Evolutionary conservation across 1,284 basidiomycete genomes (phyloP).

Genomic region (Marasmius sp.): DNA sequence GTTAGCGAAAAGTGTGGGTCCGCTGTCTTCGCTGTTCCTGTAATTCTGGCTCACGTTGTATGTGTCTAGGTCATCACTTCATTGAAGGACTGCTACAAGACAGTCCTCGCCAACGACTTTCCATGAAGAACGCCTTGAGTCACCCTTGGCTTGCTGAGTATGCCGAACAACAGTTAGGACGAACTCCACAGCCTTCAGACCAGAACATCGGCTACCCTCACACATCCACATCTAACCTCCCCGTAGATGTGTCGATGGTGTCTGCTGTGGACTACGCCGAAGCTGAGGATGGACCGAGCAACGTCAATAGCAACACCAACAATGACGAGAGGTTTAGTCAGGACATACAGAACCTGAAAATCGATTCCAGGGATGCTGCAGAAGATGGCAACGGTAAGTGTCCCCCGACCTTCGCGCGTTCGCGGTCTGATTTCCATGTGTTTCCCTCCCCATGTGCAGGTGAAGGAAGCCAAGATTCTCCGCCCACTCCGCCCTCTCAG

Average conservation of each 20-base stretch:
- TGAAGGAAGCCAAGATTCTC: conserved; percentile 12
- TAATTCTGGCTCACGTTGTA: not conserved
- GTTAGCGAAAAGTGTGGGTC: conserved; percentile 39
- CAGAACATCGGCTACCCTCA: not conserved
- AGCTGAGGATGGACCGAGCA: not conserved
- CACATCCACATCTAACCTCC: conserved; percentile 10
- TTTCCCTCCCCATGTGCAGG: not conserved
- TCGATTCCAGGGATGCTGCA: conserved; percentile 17
- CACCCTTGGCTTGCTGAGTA: conserved; percentile 60
- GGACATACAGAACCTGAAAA: conserved; percentile 33
- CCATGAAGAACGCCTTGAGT: conserved; percentile 26
- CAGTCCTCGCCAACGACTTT: conserved; percentile 33
- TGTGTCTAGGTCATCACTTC: not conserved
- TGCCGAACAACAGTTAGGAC: not conserved
- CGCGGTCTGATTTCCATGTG: conserved; percentile 22
- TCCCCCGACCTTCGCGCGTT: conserved; percentile 6
- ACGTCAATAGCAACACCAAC: conserved; percentile 16
- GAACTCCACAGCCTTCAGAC: conserved; percentile 10
- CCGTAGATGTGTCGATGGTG: conserved; percentile 29
- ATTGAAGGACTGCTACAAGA: conserved; percentile 34
- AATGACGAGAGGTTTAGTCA: conserved; percentile 29
- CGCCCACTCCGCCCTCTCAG: conserved; percentile 13
- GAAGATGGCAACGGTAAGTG: not conserved
- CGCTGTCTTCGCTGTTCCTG: not conserved
- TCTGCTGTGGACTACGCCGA: conserved; percentile 20